Evolutionary conservation across 2,329 filamentous ascomycete species (phyloP), one percentile per base, ranked within the genome.

Genomic region (Colletotrichum incanum): DNA sequence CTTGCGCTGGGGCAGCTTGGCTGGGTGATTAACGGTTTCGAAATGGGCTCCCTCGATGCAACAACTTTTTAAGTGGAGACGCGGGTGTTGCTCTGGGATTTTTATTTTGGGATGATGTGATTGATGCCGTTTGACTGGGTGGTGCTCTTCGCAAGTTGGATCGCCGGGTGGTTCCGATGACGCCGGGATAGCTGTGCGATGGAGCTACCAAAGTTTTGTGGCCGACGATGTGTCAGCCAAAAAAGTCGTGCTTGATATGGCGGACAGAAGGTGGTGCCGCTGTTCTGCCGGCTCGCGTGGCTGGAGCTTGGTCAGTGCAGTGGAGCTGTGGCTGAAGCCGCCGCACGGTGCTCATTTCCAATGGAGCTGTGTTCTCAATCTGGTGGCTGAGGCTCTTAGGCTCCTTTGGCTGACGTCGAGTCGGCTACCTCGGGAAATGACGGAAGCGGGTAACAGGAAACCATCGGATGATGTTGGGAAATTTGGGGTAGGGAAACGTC

Each of bases 341-440:
- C 2, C 4, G 5, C 20, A 18, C 20, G 18, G 41, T 20, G 23
- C 28, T 26, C 28, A 18, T 26, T 23, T 8, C n/a, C 23, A 14
- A 28, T n/a, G 23, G 12, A 8, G 12, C 50, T 8, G 16, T 23
- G 5, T 5, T 23, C 11, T 23, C 34, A 41, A 47, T 16, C 58
- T 4, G 3, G 50, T 68, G 68, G 69, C 69, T 64, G 45, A 41
- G 39, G 26, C 28, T 39, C 45, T 52, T 26, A 47, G 50, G 12
- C 34, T 54, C 3, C 3, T 16, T 37, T n/a, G 11, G 47, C 31
- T 20, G 41, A 52, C 62, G 20, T 26, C 45, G 11, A 67, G 56
- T 58, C 65, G 69, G 54, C 59, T 69, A 50, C 67, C 5, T 72
- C 70, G 70, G 70, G 70, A 70, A 70, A 69, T 65, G 65, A 72